A percentile compares a stretch with the other conserved stretches of the same genome.
Conservation (phyloP, 306 rosid species). For the Vigna mungo region DNA sequence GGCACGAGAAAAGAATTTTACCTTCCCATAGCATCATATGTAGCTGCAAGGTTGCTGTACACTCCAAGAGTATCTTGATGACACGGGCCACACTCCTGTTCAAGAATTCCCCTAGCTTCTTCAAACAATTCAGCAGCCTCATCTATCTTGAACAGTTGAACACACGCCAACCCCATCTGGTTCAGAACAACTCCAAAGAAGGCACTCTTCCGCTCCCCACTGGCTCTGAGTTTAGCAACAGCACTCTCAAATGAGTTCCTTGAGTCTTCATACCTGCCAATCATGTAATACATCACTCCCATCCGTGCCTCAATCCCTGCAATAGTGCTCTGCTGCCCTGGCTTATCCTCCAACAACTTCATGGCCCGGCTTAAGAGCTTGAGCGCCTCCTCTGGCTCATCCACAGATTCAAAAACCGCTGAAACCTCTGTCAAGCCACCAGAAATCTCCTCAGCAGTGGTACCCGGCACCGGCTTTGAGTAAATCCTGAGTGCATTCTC, state of each 20-base stretch:
- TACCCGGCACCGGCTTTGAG: constrained; percentile 96
- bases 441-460: constrained; percentile 88
- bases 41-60: constrained; percentile 98
- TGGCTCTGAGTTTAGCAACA: constrained; percentile 79
- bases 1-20: constrained; percentile 41
- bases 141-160: constrained; percentile 94
- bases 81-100: constrained; percentile 93
- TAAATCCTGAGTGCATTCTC: constrained; percentile 94
- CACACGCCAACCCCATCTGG: constrained; percentile 99
- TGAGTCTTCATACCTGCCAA: constrained; percentile 86
- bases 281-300: constrained; percentile 96
- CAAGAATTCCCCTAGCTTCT: constrained; percentile 94
- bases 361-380: constrained; percentile 84
- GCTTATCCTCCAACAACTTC: constrained; percentile 95
- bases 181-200: constrained; percentile 97
- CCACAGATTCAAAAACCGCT: constrained; percentile 91
- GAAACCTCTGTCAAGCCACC: constrained; percentile 93
- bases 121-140: constrained; percentile 97
- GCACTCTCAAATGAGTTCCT: constrained; percentile 87
- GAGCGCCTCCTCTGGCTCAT: constrained; percentile 95
- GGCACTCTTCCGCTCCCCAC: constrained; percentile 97
- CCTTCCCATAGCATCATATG: constrained; percentile 99
- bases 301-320: constrained; percentile 97
- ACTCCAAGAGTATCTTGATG: constrained; percentile 99
- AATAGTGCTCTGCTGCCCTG: constrained; percentile 96